Evolutionary conservation across 331 rosid species (phyloP), one percentile per base, ranked within the genome.

Genomic region (Saraca asoca): DNA sequence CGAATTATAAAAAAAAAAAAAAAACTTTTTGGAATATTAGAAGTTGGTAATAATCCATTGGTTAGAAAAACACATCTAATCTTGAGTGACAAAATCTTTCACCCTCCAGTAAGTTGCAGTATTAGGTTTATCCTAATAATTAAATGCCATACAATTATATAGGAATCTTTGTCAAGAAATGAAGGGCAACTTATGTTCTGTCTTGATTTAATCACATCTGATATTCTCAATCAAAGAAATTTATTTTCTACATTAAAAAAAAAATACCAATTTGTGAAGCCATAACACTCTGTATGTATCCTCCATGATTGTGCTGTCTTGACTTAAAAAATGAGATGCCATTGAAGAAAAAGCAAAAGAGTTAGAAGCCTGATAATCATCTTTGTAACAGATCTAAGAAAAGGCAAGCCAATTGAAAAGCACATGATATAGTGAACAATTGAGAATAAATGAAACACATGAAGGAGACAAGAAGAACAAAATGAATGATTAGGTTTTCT

Each of bases 201-300:
- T 33, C 11, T 48, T 50, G 34, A n/a, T 14, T 63, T 19, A 57
- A 51, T 51, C 11, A 39, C 3, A 64, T 50, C 42, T 34, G n/a
- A n/a, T n/a, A n/a, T n/a, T 37, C 44, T 63, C 53, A 43, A 70
- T 51, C 34, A 58, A 10, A 51, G 15, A 66, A 24, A 42, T 34
- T 56, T 18, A 66, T 51, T 67, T 58, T 18, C 46, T 15, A 35
- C 59, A 68, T 52, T n/a, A n/a, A n/a, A n/a, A n/a, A n/a, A 68
- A 45, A 72, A 74, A 53, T 29, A 51, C 17, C 10, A 5, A 54
- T 68, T 12, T 69, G 49, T 16, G 44, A 41, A 15, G 71, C 24
- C 69, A 75, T 71, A 75, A 68, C 80, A 75, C 80, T 54, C 75
- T n/a, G n/a, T n/a, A n/a, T 68, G 71, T 75, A 46, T 24, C 46